Base-by-base conservation (phyloP, 768 basidiomycete genomes). In the Trametes gibbosa region DNA sequence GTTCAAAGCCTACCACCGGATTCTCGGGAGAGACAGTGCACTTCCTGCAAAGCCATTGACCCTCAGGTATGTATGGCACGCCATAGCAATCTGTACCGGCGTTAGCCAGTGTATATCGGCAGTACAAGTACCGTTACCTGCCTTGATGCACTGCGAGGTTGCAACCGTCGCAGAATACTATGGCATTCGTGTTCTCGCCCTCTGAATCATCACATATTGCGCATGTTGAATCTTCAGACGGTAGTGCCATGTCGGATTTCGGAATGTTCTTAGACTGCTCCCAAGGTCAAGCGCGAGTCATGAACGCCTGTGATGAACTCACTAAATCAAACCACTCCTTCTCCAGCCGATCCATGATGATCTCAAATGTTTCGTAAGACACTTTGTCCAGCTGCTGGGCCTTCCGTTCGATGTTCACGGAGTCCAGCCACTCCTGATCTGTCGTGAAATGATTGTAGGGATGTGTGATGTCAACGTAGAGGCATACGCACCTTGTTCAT, bases 141-240 rank as follows among this genome's bases (percentile, higher is more conserved):
- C 95, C 95, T 82, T 99, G 97, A 76, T 99, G 97, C n/a, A 99
- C 97, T 10, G 97, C 97, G 25, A 99, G 76, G 73, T 98, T 98
- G 72, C 97, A 99, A 0, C 96, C 97, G 70, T 99, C 97, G 71
- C 97, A 99, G 69, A 99, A 99, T 5, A 99, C 95, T 66, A 98
- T 99, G 7, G 95, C 97, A 71, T 98, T 99, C 58, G 91, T 94
- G 69, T 98, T 97, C 77, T 99, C 97, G 53, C 95, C 96, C 67
- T 99, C 97, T 2, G 94, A 92, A 68, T 99, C 97, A 69, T 99
- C 97, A 68, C 97, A 99, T 42, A 99, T 90, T 5, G 94, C 90
- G 69, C 97, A 99, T 0, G 91, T 93, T 12, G 93, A 94, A 70
- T 99, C 97, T 75, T 99, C 95, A 1, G 89, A 92, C 0, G 95